Conservation (phyloP, 768 basidiomycete species). For the Podaxis carcinomalis region DNA sequence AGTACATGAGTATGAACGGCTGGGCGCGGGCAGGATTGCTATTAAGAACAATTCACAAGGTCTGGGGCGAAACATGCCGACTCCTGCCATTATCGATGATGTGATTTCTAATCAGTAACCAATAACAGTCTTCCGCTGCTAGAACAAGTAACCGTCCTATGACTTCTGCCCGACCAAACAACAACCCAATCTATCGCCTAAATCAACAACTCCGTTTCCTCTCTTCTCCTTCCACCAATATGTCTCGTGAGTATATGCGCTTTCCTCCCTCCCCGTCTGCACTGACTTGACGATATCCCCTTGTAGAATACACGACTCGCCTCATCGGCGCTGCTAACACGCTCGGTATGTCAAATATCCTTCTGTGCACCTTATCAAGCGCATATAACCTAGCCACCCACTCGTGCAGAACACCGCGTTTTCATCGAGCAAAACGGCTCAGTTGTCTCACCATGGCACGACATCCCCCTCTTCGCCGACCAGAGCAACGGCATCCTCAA, state of each 20-base stretch:
- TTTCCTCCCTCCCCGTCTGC: constrained; percentile 14
- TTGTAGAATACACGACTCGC: constrained; percentile 65
- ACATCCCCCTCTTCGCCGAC: constrained; percentile 97
- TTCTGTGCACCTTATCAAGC: constrained; percentile 16
- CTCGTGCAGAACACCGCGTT: constrained; percentile 81
- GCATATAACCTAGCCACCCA: constrained; percentile 19
- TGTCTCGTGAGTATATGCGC: constrained; percentile 48
- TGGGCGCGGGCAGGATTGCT: background rate
- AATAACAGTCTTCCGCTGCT: constrained; percentile 8
- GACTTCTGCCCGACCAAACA: constrained; percentile 34
- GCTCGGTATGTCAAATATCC: constrained; percentile 56
- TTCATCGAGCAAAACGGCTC: constrained; percentile 88
- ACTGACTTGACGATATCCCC: background rate
- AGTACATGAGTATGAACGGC: background rate
- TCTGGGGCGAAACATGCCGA: background rate
- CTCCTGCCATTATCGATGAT: constrained; percentile 13
- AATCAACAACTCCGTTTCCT: constrained; percentile 61
- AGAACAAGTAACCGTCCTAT: constrained; percentile 21
- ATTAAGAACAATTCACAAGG: background rate
- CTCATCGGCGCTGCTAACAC: constrained; percentile 89
- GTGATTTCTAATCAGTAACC: constrained; percentile 13
- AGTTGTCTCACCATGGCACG: constrained; percentile 87
- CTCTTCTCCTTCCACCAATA: constrained; percentile 29
- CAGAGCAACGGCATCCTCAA: constrained; percentile 93
- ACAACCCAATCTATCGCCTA: constrained; percentile 40